These are phyloP conservation scores for Leptographium wingfieldii DNA, from an alignment of 2,329 filamentous ascomycete genomes.

Conservation along the genomic window DNA sequence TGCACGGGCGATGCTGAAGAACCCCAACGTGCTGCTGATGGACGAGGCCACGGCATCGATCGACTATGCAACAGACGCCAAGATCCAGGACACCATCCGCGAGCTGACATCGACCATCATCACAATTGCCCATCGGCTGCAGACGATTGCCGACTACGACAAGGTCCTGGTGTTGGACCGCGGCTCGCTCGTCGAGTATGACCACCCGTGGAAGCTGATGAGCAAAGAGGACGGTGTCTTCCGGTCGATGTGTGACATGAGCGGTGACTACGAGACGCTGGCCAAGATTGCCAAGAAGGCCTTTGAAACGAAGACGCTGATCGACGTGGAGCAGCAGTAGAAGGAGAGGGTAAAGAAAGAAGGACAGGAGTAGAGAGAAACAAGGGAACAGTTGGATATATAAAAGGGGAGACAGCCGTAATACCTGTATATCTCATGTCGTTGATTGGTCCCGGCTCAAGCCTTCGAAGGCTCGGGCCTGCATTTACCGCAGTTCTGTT, in stretches of 20 bases:
- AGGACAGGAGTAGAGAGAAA: not conserved
- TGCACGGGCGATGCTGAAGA: conserved; percentile 82
- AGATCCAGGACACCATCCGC: conserved; percentile 95
- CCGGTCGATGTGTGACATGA: conserved; percentile 52
- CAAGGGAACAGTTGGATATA: not conserved
- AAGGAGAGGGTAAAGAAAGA: not conserved
- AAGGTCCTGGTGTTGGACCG: conserved; percentile 92
- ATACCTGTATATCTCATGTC: not conserved
- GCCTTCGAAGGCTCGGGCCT: not conserved
- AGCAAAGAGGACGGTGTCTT: conserved; percentile 54
- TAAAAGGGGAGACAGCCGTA: not conserved
- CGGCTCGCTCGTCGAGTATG: conserved; percentile 76
- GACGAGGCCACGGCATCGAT: conserved; percentile 97
- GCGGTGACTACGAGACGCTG: conserved; percentile 41
- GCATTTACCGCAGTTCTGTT: not conserved
- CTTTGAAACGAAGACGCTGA: conserved; percentile 21
- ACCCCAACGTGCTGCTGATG: conserved; percentile 92
- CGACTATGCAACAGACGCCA: conserved; percentile 88
- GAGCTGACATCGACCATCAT: conserved; percentile 88
- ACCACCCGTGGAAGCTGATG: conserved; percentile 75
- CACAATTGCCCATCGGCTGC: conserved; percentile 88
- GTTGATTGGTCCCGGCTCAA: not conserved
- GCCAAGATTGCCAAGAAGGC: conserved; percentile 43
- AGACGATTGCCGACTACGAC: conserved; percentile 97
- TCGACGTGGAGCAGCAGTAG: not conserved